Evolutionary conservation across 768 basidiomycete species (phyloP).

Genomic region (Leucosporidium yakuticum): DNA sequence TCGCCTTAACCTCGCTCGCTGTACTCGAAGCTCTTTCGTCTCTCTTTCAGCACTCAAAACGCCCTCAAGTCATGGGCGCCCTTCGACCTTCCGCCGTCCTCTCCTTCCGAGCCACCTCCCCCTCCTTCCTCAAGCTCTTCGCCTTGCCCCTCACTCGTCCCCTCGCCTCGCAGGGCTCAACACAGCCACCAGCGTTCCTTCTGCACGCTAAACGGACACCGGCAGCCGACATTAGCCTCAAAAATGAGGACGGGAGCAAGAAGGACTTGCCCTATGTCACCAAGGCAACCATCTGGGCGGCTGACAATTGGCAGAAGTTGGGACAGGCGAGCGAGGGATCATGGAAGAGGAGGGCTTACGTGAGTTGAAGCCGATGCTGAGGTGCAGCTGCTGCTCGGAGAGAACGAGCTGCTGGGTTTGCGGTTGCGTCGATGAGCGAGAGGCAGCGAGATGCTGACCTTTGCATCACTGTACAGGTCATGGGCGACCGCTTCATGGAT

Average conservation of each 20-base stretch:
- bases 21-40: no score
- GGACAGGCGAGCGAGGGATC: constrained; percentile 13
- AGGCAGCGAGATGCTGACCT: neutral
- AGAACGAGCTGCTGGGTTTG: neutral
- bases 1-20: no score
- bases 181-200: constrained; percentile 12
- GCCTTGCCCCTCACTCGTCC: constrained; percentile 20
- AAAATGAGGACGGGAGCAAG: neutral
- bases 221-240: neutral
- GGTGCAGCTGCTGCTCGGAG: neutral
- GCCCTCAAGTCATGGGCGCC: neutral
- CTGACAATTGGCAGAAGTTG: constrained; percentile 26
- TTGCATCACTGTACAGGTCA: neutral
- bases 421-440: neutral
- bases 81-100: neutral
- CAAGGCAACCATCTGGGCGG: constrained; percentile 24
- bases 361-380: neutral
- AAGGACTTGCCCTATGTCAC: neutral
- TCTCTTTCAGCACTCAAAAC: no score
- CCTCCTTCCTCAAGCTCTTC: constrained; percentile 21
- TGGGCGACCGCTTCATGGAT: constrained; percentile 4
- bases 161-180: no score
- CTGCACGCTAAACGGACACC: constrained; percentile 15
- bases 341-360: constrained; percentile 2
- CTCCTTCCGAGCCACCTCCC: constrained; percentile 9